Evolutionary conservation across 2,329 filamentous ascomycete species (phyloP), one percentile per base, ranked within the genome.

Genomic region (Apiospora kogelbergensis): DNA sequence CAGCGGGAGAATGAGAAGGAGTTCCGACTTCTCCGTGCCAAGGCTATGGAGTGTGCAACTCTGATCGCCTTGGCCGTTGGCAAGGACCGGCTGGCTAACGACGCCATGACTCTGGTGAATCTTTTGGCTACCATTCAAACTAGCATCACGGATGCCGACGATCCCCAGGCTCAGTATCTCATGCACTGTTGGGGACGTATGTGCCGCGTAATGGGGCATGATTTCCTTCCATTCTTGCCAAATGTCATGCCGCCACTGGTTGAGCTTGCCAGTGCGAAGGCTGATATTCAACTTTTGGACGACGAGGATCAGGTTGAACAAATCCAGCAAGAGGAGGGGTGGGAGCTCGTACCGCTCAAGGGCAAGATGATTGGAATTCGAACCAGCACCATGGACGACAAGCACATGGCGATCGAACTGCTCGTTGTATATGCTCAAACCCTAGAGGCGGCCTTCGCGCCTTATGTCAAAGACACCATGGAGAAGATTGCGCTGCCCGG

Each of bases 141-240:
- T 74, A 91, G 88, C 77, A 96, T 98, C 71, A 91, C 90, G 5
- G 96, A 99, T 76, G 83, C 94, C 1, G 96, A 99, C 75, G 96
- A 99, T 78, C 96, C 96, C 46, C 96, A 99, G 81, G 93, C 94
- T 20, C 95, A 97, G 76, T 99, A 99, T 80, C 87, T 99, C 44
- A 93, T 99, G 82, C 96, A 99, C 85, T 99, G 96, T 84, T 99
- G 96, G 96, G 96, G 96, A 67, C 91, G 96, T 65, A 99, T 99
- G 96, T 98, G 95, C 82, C 91, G 96, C 73, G 95, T 99, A 40
- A 88, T 99, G 72, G 94, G 93, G 24, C 84, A 88, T 64, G 95
- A 98, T 75, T 99, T 99, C 81, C 86, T 98, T 15, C 95, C 95
- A 20, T 99, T 97, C 85, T 86, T 99, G 67, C 90, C 91, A 45